These are phyloP conservation scores for Salvia sclarea DNA, from an alignment of 305 asterid species.

Conservation along the genomic window DNA sequence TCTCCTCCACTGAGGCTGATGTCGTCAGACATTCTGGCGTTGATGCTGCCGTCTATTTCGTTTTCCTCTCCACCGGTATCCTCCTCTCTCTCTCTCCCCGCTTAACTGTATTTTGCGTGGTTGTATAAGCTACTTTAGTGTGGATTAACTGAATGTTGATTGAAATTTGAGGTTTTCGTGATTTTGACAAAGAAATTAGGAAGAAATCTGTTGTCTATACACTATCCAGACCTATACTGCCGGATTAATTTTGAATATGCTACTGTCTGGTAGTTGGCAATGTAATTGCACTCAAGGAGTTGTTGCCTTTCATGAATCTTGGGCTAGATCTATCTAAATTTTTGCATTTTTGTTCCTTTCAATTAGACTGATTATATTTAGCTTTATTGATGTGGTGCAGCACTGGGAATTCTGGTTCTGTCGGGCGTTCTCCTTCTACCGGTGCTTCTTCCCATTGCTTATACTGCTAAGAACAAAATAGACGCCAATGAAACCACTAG, in stretches of 20 bases:
- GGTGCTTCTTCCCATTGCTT: constrained; percentile 73
- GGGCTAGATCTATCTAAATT: neutral
- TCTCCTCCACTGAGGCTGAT: constrained; percentile 76
- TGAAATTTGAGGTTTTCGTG: constrained; percentile 1
- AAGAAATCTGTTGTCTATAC: neutral
- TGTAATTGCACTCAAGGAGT: too few species aligned
- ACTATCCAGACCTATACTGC: neutral
- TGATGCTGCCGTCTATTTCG: constrained; percentile 94
- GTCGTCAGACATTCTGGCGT: constrained; percentile 74
- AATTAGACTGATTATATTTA: neutral
- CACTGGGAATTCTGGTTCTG: constrained; percentile 65
- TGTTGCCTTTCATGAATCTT: neutral
- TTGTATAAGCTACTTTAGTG: neutral
- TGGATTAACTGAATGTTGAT: neutral
- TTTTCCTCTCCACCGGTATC: constrained; percentile 76
- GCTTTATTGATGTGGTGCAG: constrained; percentile 43
- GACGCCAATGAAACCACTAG: constrained; percentile 51
- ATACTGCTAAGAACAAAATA: constrained; percentile 42
- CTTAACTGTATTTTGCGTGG: neutral
- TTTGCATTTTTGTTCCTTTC: neutral
- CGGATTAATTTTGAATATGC: neutral
- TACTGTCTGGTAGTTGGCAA: neutral
- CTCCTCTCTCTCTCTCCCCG: neutral
- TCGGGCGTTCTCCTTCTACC: constrained; percentile 73
- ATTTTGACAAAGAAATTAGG: neutral